Evolutionary conservation across 1,284 basidiomycete species (phyloP).

Genomic region (Malassezia restricta): DNA sequence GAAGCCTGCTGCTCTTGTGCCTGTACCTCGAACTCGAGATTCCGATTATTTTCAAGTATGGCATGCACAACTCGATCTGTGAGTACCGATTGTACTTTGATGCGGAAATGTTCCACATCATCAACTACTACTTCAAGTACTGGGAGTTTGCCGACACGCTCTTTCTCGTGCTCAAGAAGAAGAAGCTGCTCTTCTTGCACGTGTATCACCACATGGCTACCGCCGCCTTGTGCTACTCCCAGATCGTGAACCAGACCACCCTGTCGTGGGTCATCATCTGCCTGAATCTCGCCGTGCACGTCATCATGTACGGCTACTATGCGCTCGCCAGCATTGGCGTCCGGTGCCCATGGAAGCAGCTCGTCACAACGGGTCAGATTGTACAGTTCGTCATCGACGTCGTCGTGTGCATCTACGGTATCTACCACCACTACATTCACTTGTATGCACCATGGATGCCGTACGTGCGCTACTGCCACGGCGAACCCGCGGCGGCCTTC

Average conservation of each 20-base stretch:
- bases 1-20: conserved; percentile 66
- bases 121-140: conserved; percentile 62
- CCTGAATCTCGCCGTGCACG: conserved; percentile 87
- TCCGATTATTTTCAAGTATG: conserved; percentile 25
- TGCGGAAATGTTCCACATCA: conserved; percentile 58
- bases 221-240: conserved; percentile 81
- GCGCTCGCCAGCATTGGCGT: conserved; percentile 34
- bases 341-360: conserved; percentile 68
- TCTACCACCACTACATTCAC: conserved; percentile 20
- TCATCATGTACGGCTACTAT: conserved; percentile 65
- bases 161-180: conserved; percentile 96
- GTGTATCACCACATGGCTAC: conserved; percentile 99
- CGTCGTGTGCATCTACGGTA: conserved; percentile 3
- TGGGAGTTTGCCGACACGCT: conserved; percentile 80
- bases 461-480: conserved; percentile 67
- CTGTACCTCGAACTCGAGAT: conserved; percentile 66
- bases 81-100: conserved; percentile 7
- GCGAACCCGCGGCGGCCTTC: conserved; percentile 71
- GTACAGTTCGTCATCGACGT: conserved; percentile 35
- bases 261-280: conserved; percentile 84
- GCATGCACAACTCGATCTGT: conserved; percentile 59
- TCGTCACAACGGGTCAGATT: conserved; percentile 89
- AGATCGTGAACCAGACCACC: conserved; percentile 67
- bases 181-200: conserved; percentile 79
- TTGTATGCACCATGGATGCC: conserved; percentile 56